phyloP scores from a whole-genome alignment of 176 grass and related monocot genomes.

The Elymus sibiricus region DNA sequence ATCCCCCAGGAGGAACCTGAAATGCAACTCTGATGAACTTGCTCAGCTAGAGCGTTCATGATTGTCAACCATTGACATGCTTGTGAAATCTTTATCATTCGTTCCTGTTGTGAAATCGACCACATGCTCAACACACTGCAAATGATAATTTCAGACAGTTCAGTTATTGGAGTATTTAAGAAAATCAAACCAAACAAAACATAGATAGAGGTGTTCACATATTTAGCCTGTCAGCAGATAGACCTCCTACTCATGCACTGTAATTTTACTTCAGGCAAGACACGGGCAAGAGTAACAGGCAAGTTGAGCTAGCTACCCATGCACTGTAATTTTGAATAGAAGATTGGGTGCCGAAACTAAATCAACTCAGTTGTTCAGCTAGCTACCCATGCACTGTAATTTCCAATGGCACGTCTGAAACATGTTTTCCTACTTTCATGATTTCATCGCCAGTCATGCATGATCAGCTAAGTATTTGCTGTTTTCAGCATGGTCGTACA shows the following conservation, averaged over 20 bases:
- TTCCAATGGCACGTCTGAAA: neutral
- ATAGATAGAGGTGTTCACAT: neutral
- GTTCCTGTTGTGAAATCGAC: slow-evolving; percentile 61
- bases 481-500: neutral
- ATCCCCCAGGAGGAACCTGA: neutral
- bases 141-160: slow-evolving; percentile 26
- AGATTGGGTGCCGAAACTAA: too few relatives aligned
- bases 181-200: slow-evolving; percentile 26
- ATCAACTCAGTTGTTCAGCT: too few relatives aligned
- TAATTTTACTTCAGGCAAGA: too few relatives aligned
- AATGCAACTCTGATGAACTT: neutral
- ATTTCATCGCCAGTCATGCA: neutral
- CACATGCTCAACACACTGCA: slow-evolving; percentile 89
- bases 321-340: too few relatives aligned
- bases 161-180: slow-evolving; percentile 8
- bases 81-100: slow-evolving; percentile 42
- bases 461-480: neutral
- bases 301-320: too few relatives aligned
- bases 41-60: slow-evolving; percentile 32
- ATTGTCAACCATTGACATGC: slow-evolving; percentile 30
- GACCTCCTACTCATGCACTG: too few relatives aligned
- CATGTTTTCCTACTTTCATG: neutral
- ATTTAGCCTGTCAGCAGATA: too few relatives aligned
- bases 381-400: too few relatives aligned
- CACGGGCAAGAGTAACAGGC: too few relatives aligned